Evolutionary conservation across 768 basidiomycete genomes (phyloP).

Genomic region (Termitomyces sp.): DNA sequence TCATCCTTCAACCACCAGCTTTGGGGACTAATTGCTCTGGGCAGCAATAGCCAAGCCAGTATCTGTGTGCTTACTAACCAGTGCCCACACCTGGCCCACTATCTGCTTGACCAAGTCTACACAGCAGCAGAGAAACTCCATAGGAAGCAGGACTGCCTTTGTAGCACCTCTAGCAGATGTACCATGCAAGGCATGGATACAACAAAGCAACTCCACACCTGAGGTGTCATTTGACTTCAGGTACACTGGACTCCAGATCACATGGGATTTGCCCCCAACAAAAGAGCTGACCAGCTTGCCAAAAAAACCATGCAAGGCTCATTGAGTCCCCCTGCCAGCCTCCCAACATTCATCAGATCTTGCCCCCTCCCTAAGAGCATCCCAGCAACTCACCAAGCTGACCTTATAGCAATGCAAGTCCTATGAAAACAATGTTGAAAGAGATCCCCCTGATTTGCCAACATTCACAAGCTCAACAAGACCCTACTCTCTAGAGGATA

Average conservation of each 20-base stretch:
- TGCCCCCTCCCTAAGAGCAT: not conserved
- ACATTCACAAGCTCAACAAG: not conserved
- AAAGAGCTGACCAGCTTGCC: not conserved
- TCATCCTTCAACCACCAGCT: too few species aligned
- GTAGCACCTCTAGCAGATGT: not conserved
- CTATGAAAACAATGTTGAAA: not conserved
- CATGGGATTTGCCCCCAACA: not conserved
- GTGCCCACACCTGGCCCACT: conserved; percentile 6
- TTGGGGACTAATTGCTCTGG: too few species aligned
- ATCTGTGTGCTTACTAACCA: not conserved
- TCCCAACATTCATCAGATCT: not conserved
- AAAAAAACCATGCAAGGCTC: not conserved
- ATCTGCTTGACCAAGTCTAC: conserved; percentile 3
- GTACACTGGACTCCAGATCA: conserved; percentile 1
- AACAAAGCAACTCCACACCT: not conserved
- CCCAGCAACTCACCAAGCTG: not conserved
- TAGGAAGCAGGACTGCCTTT: not conserved
- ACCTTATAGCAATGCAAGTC: not conserved
- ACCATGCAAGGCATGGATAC: not conserved
- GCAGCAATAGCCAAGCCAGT: too few species aligned
- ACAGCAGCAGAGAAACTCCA: not conserved
- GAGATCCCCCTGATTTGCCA: not conserved
- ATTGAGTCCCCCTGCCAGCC: not conserved
- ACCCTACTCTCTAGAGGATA: not conserved
- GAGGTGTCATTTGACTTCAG: not conserved